Evolutionary conservation across 441 rosid species (phyloP).

Genomic region (Kokia cookei): DNA sequence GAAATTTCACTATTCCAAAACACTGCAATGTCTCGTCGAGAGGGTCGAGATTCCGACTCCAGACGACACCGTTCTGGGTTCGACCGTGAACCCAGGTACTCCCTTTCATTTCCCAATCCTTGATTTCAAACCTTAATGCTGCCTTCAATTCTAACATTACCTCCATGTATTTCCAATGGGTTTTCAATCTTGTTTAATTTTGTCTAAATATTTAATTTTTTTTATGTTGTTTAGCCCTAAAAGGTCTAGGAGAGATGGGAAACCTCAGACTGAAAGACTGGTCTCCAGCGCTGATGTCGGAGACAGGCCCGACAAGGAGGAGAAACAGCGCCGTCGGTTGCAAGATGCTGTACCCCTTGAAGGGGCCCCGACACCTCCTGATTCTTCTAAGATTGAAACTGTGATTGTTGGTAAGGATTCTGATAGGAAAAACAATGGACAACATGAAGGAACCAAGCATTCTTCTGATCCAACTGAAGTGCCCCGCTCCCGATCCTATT

Average conservation of each 20-base stretch:
- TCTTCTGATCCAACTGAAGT: slow-evolving; percentile 38
- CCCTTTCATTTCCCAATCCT: not conserved
- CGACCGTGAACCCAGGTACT: slow-evolving; percentile 65
- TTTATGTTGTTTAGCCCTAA: slow-evolving; percentile 44
- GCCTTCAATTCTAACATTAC: not conserved
- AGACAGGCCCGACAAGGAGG: slow-evolving; percentile 29
- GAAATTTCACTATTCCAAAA: not conserved
- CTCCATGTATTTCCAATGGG: not conserved
- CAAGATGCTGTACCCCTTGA: slow-evolving; percentile 62
- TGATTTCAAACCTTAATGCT: not conserved
- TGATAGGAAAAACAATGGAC: slow-evolving; percentile 37
- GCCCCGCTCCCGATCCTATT: slow-evolving; percentile 48
- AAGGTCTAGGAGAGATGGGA: slow-evolving; percentile 74
- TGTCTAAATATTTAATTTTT: not conserved
- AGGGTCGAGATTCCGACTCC: slow-evolving; percentile 49
- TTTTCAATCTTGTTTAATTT: not conserved
- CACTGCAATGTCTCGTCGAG: slow-evolving; percentile 44
- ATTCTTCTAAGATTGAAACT: slow-evolving; percentile 26
- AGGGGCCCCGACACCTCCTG: slow-evolving; percentile 22
- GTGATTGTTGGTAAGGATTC: slow-evolving; percentile 30
- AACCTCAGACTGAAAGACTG: slow-evolving; percentile 44
- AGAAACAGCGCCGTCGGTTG: slow-evolving; percentile 37
- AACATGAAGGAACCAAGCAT: slow-evolving; percentile 29
- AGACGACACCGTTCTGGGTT: slow-evolving; percentile 52
- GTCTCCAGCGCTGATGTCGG: slow-evolving; percentile 21